Evolutionary conservation across 1,284 basidiomycete genomes (phyloP).

Genomic region (Marasmius tenuissimus): DNA sequence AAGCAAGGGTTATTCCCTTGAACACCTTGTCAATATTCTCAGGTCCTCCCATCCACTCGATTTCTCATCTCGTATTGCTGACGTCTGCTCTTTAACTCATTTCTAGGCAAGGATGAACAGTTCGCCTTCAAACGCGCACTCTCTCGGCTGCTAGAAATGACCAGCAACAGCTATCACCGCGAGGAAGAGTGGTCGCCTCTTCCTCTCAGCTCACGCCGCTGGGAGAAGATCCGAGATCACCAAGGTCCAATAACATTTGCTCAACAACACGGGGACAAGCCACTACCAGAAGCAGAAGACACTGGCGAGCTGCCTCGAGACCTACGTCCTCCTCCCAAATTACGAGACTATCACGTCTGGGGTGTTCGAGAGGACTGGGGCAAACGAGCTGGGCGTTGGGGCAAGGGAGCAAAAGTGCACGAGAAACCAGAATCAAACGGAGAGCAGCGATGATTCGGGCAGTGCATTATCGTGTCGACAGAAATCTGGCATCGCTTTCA

Average conservation of each 20-base stretch:
- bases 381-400: constrained; percentile 39
- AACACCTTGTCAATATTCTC: constrained; percentile 64
- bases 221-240: constrained; percentile 28
- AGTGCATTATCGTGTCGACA: neutral
- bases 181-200: constrained; percentile 49
- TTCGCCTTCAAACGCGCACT: constrained; percentile 72
- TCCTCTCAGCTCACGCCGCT: constrained; percentile 32
- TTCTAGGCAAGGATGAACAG: constrained; percentile 59
- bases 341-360: constrained; percentile 41
- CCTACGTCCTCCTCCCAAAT: constrained; percentile 37
- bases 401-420: constrained; percentile 34
- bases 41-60: constrained; percentile 28
- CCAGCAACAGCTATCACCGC: constrained; percentile 45
- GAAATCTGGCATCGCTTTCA: neutral
- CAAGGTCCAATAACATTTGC: neutral
- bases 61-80: neutral
- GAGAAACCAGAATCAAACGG: neutral
- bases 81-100: neutral
- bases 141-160: constrained; percentile 68
- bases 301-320: constrained; percentile 7
- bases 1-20: constrained; percentile 29
- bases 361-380: constrained; percentile 50
- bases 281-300: constrained; percentile 25
- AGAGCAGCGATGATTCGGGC: neutral
- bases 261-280: constrained; percentile 11